These are phyloP conservation scores for Naganishia albida DNA, from an alignment of 1,284 basidiomycete genomes.

Conservation along the genomic window DNA sequence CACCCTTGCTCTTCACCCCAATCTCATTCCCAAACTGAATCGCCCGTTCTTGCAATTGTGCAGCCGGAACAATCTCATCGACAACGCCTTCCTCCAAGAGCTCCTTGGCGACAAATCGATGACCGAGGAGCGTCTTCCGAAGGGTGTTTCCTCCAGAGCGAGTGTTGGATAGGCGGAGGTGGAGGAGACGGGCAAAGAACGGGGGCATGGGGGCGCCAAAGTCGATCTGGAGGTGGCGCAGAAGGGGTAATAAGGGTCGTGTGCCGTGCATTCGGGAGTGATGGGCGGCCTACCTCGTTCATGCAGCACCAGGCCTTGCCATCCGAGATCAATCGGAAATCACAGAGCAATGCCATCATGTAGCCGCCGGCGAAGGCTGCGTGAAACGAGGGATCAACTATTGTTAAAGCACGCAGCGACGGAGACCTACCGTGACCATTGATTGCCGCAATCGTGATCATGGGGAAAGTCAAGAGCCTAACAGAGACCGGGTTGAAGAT, in stretches of 20 bases:
- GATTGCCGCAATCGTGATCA: slow-evolving; percentile 74
- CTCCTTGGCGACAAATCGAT: slow-evolving; percentile 76
- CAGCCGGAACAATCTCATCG: slow-evolving; percentile 65
- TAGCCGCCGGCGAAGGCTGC: slow-evolving; percentile 80
- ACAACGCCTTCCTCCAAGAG: slow-evolving; percentile 69
- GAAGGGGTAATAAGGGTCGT: slow-evolving; percentile 31
- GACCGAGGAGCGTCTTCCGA: slow-evolving; percentile 76
- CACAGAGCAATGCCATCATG: slow-evolving; percentile 76
- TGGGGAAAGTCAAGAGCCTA: slow-evolving; percentile 54
- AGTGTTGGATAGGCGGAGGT: slow-evolving; percentile 54
- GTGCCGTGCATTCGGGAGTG: not conserved
- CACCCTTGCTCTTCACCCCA: slow-evolving; percentile 53
- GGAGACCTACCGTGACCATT: slow-evolving; percentile 68
- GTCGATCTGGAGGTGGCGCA: slow-evolving; percentile 62
- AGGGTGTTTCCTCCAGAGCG: slow-evolving; percentile 62
- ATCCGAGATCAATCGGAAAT: slow-evolving; percentile 87
- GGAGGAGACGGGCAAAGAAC: slow-evolving; percentile 68
- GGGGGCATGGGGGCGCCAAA: slow-evolving; percentile 79
- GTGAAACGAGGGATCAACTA: not conserved
- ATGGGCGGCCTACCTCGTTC: slow-evolving; percentile 70
- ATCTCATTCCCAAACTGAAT: slow-evolving; percentile 52
- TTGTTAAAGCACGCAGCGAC: not conserved
- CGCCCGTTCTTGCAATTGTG: slow-evolving; percentile 61
- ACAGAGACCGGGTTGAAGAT: slow-evolving; percentile 50
- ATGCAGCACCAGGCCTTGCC: slow-evolving; percentile 82